Percentiles rank a stretch among this genome's conserved stretches.
Conservation (phyloP, 305 asterid genomes). For the Plantago coronopus region DNA sequence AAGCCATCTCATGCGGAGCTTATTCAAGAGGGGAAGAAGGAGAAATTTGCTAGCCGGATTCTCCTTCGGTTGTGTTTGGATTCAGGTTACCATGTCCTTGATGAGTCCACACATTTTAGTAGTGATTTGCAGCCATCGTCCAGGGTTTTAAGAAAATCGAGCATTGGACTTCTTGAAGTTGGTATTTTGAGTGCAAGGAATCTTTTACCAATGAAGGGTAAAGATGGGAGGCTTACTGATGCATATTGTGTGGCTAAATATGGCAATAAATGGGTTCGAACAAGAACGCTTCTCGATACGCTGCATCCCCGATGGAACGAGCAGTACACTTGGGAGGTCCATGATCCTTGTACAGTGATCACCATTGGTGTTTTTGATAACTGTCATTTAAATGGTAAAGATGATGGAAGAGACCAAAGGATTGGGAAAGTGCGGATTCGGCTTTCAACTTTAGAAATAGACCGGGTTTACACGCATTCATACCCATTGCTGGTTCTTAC, state of each 20-base stretch:
- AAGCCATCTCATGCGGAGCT: slow-evolving; percentile 47
- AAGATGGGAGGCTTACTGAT: slow-evolving; percentile 66
- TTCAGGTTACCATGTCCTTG: slow-evolving; percentile 80
- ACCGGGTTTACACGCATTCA: slow-evolving; percentile 65
- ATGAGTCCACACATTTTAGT: slow-evolving; percentile 71
- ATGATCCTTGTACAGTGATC: slow-evolving; percentile 75
- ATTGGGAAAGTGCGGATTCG: slow-evolving; percentile 88
- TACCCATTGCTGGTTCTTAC: slow-evolving; percentile 69
- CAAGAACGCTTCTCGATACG: slow-evolving; percentile 72
- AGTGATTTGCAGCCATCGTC: slow-evolving; percentile 86
- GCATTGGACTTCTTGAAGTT: slow-evolving; percentile 72
- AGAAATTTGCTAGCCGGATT: slow-evolving; percentile 76
- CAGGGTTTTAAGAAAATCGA: slow-evolving; percentile 51
- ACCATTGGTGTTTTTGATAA: slow-evolving; percentile 89
- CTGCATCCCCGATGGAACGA: slow-evolving; percentile 83
- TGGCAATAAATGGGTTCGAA: slow-evolving; percentile 89
- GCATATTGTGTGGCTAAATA: slow-evolving; percentile 89
- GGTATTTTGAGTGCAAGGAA: slow-evolving; percentile 77
- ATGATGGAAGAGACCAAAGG: slow-evolving; percentile 58
- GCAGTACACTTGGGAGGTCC: slow-evolving; percentile 93
- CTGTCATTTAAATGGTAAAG: slow-evolving; percentile 59
- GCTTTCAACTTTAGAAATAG: slow-evolving; percentile 73
- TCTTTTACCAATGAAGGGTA: slow-evolving; percentile 65
- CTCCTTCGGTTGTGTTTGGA: slow-evolving; percentile 60
- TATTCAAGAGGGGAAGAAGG: slow-evolving; percentile 47